Evolutionary conservation across 805 yeast species (phyloP).

Genomic region (Huiozyma naganishii): DNA sequence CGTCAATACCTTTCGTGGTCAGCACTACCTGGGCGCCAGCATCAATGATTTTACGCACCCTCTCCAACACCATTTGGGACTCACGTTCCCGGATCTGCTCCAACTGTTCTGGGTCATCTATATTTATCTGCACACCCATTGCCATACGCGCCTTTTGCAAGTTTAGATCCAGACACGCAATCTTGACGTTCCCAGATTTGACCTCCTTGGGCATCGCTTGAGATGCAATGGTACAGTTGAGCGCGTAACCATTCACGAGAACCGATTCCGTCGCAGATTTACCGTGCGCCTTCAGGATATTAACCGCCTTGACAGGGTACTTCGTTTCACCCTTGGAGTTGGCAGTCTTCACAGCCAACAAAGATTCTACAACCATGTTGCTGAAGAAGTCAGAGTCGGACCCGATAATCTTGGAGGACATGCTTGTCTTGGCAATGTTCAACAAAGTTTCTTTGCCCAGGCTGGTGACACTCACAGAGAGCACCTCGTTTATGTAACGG

Average conservation of each 20-base stretch:
- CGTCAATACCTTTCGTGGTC: slow-evolving; percentile 93
- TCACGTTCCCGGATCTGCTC: slow-evolving; percentile 88
- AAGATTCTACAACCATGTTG: slow-evolving; percentile 86
- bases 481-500: slow-evolving; percentile 72
- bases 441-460: slow-evolving; percentile 76
- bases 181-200: slow-evolving; percentile 46
- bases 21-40: slow-evolving; percentile 90
- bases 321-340: slow-evolving; percentile 79
- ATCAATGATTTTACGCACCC: slow-evolving; percentile 65
- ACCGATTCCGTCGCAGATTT: slow-evolving; percentile 81
- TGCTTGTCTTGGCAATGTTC: slow-evolving; percentile 91
- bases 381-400: slow-evolving; percentile 86
- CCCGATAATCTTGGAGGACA: slow-evolving; percentile 95
- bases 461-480: slow-evolving; percentile 68
- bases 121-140: slow-evolving; percentile 93
- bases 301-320: slow-evolving; percentile 96
- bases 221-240: slow-evolving; percentile 93
- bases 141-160: slow-evolving; percentile 96
- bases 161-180: slow-evolving; percentile 85
- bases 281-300: slow-evolving; percentile 93
- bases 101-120: slow-evolving; percentile 93
- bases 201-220: slow-evolving; percentile 81
- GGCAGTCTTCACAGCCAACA: slow-evolving; percentile 86
- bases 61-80: slow-evolving; percentile 73
- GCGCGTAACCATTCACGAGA: slow-evolving; percentile 86